phyloP scores from a whole-genome alignment of 179 eudicot species.

The Corrigiola litoralis region DNA sequence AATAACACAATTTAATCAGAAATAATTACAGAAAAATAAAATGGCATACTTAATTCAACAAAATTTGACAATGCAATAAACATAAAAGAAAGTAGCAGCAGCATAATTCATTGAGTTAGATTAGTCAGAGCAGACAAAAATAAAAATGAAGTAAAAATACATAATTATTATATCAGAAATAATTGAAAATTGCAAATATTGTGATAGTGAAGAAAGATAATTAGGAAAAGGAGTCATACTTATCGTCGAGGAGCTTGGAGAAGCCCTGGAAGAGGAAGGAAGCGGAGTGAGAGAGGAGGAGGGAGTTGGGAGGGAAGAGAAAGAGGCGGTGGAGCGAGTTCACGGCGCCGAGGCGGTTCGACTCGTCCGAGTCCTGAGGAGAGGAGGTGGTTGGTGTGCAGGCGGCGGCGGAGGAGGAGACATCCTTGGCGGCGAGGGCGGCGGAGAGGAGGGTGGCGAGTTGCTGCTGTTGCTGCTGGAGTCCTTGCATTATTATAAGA shows the following conservation, averaged over 20 bases:
- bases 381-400: conserved; percentile 7
- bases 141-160: too few relatives aligned
- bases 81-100: neutral
- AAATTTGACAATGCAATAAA: neutral
- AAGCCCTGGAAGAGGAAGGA: conserved; percentile 75
- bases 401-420: conserved; percentile 19
- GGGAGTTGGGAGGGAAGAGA: conserved; percentile 71
- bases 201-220: too few relatives aligned
- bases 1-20: too few relatives aligned
- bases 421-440: conserved; percentile 52
- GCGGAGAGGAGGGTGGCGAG: conserved; percentile 69
- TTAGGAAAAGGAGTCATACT: conserved; percentile 37
- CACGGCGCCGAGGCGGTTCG: conserved; percentile 60
- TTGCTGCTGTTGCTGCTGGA: conserved; percentile 76
- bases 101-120: neutral
- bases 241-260: conserved; percentile 74
- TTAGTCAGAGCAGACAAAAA: neutral
- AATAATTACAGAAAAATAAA: too few relatives aligned
- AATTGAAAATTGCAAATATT: too few relatives aligned
- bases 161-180: too few relatives aligned
- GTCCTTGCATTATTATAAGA: conserved; percentile 78
- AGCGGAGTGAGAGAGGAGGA: conserved; percentile 80
- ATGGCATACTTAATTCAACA: too few relatives aligned
- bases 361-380: conserved; percentile 38
- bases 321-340: conserved; percentile 70